Percentiles rank a stretch among this genome's conserved stretches.
Evolutionary conservation across 768 basidiomycete species (phyloP).

Genomic region (Russula lepida): DNA sequence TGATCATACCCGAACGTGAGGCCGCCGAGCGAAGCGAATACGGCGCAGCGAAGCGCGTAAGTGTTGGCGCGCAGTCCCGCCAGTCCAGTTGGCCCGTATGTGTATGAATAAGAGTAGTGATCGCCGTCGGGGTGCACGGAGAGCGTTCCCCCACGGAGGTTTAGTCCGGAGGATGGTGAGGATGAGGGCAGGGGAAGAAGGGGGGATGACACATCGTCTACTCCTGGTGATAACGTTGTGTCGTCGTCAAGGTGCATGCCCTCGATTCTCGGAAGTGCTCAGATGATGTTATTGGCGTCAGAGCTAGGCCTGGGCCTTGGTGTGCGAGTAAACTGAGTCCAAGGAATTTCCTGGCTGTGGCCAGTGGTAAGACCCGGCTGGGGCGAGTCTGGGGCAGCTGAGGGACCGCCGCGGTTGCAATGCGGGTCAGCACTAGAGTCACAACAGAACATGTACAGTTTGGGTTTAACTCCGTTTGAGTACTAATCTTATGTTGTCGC

Average conservation of each 20-base stretch:
- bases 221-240: background rate
- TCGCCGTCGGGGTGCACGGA: conserved; percentile 17
- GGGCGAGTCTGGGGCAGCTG: too few relatives aligned
- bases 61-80: conserved; percentile 55
- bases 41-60: conserved; percentile 57
- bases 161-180: background rate
- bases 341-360: background rate
- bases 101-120: conserved; percentile 57
- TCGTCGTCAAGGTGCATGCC: background rate
- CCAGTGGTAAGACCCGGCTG: background rate
- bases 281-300: background rate
- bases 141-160: conserved; percentile 16
- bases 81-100: conserved; percentile 65
- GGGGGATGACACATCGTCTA: conserved; percentile 11
- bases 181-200: conserved; percentile 1
- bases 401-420: too few relatives aligned
- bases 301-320: background rate
- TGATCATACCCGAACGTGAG: conserved; percentile 79
- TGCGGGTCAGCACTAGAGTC: too few relatives aligned
- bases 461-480: too few relatives aligned
- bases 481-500: too few relatives aligned
- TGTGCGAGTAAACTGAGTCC: background rate
- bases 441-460: too few relatives aligned
- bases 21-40: conserved; percentile 72
- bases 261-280: background rate